Conservation (phyloP, 495 filamentous ascomycete species). For the Lophiotrema nucula region DNA sequence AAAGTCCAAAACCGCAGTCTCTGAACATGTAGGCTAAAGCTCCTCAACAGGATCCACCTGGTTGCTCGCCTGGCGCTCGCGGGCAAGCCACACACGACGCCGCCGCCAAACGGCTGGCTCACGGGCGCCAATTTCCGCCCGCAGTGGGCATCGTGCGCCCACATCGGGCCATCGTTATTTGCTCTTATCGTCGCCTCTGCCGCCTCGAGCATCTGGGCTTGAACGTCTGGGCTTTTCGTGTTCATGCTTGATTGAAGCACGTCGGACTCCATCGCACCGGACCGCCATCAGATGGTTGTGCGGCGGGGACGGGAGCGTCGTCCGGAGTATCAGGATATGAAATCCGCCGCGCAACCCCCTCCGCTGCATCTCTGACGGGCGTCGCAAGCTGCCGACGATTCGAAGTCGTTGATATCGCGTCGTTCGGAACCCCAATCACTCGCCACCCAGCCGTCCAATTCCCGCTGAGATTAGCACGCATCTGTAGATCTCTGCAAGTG, state of each 20-base stretch:
- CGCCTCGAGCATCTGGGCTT: background rate
- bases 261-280: background rate
- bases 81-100: too few relatives aligned
- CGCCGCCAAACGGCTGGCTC: too few relatives aligned
- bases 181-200: background rate
- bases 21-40: too few relatives aligned
- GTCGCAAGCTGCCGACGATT: slow-evolving; percentile 7
- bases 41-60: too few relatives aligned
- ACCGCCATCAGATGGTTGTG: background rate
- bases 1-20: too few relatives aligned
- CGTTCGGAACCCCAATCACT: slow-evolving; percentile 3
- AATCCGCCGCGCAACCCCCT: slow-evolving; percentile 4
- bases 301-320: background rate
- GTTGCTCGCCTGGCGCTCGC: too few relatives aligned
- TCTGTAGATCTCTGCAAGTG: background rate
- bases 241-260: background rate
- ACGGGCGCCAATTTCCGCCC: slow-evolving; percentile 16
- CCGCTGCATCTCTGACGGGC: background rate
- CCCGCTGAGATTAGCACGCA: too few relatives aligned
- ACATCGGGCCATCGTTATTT: background rate
- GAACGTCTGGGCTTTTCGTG: background rate
- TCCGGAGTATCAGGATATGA: slow-evolving; percentile 1
- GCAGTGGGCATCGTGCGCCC: background rate
- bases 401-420: slow-evolving; percentile 1
- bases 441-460: background rate